Conservation (phyloP, 169 alveolate species). For the Plasmodium malariae region DNA sequence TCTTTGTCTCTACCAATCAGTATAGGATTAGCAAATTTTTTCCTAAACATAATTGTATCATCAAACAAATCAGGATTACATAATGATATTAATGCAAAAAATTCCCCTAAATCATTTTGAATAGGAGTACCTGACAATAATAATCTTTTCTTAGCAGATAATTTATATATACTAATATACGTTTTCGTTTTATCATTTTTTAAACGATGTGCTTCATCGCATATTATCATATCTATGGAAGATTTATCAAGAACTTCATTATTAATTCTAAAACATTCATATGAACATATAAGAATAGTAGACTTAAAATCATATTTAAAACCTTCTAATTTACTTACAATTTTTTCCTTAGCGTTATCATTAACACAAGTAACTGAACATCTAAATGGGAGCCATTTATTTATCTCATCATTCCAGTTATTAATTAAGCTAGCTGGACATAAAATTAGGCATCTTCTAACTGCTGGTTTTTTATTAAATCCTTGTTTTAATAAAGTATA, state of each 20-base stretch:
- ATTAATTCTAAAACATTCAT: conserved; percentile 94
- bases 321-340: conserved; percentile 91
- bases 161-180: conserved; percentile 88
- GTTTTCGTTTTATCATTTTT: conserved; percentile 95
- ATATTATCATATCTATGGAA: conserved; percentile 94
- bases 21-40: conserved; percentile 90
- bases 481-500: conserved; percentile 93
- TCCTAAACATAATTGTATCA: conserved; percentile 85
- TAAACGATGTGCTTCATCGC: conserved; percentile 97
- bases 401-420: conserved; percentile 95
- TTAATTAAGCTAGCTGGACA: conserved; percentile 95
- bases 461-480: conserved; percentile 89
- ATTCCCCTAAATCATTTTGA: conserved; percentile 92
- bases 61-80: conserved; percentile 93
- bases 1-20: conserved; percentile 92
- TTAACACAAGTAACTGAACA: conserved; percentile 92
- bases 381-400: conserved; percentile 93
- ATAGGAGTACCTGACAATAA: conserved; percentile 93
- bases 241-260: conserved; percentile 88
- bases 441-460: conserved; percentile 91
- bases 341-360: conserved; percentile 91
- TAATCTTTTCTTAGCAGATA: conserved; percentile 92
- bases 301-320: conserved; percentile 89
- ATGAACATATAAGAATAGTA: conserved; percentile 91
- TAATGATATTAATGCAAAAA: conserved; percentile 90